These are phyloP conservation scores for Lentinula aciculospora DNA, from an alignment of 768 basidiomycete genomes.

Conservation along the genomic window DNA sequence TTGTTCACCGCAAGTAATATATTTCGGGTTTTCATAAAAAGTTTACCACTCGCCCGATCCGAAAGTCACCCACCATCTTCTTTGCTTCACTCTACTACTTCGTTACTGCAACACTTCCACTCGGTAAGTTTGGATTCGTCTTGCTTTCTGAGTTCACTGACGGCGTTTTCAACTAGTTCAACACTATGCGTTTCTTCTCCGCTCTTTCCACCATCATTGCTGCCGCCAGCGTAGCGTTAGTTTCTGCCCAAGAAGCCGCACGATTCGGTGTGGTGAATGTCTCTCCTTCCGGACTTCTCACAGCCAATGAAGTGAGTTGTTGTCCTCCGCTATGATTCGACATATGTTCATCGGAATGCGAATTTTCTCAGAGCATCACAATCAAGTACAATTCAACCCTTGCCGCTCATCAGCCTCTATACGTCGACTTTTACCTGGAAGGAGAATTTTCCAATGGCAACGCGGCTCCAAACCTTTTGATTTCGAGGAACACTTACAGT, in stretches of 20 bases:
- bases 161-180: not conserved
- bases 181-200: conserved; percentile 1
- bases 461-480: not conserved
- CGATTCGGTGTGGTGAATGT: not conserved
- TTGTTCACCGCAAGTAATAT: not conserved
- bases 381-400: not conserved
- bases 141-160: not conserved
- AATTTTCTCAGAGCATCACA: not conserved
- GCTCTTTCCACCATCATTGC: not conserved
- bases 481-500: not conserved
- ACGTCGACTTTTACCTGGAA: conserved; percentile 3
- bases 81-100: not conserved
- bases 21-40: not conserved
- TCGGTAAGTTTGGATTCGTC: not conserved
- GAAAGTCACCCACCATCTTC: too few species aligned
- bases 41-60: not conserved
- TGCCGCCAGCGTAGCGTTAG: not conserved
- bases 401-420: conserved; percentile 1
- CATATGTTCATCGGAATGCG: too few species aligned
- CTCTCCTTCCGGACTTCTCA: not conserved
- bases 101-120: not conserved
- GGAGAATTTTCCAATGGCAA: not conserved
- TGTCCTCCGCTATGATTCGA: not conserved
- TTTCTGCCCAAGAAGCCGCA: conserved; percentile 3
- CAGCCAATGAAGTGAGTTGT: not conserved